These are phyloP conservation scores for Coemansia sp. DNA, from an alignment of 192 early-diverging fungal species.

Conservation along the genomic window DNA sequence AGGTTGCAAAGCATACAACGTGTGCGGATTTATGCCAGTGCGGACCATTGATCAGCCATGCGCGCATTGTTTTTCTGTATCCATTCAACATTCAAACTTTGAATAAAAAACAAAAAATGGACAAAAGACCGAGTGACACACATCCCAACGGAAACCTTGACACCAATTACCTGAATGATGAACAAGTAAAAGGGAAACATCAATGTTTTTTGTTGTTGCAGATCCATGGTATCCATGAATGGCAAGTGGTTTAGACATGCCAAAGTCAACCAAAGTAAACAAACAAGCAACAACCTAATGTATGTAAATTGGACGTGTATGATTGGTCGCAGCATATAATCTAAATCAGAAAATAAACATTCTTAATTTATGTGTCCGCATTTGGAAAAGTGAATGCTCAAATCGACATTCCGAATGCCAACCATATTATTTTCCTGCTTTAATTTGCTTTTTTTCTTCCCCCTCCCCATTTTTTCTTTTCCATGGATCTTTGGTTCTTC, in stretches of 20 bases:
- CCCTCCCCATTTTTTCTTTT: background rate
- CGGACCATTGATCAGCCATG: background rate
- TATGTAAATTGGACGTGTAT: background rate
- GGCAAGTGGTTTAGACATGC: background rate
- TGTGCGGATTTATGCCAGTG: background rate
- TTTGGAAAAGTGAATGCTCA: background rate
- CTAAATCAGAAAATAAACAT: background rate
- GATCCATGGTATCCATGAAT: constrained; percentile 7
- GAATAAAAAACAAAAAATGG: background rate
- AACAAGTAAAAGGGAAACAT: background rate
- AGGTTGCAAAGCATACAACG: background rate
- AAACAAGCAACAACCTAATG: background rate
- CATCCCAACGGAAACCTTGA: background rate
- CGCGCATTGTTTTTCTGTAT: no score
- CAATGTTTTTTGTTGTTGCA: background rate
- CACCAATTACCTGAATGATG: background rate
- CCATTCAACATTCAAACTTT: background rate
- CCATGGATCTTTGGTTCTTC: background rate
- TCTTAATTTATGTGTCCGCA: background rate
- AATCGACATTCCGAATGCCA: background rate
- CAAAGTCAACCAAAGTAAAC: background rate
- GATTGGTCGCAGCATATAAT: background rate
- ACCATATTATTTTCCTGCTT: background rate
- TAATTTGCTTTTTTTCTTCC: background rate
- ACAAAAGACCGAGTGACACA: background rate